These are phyloP conservation scores for Castanospermum australe DNA, from an alignment of 306 rosid genomes.

Conservation along the genomic window DNA sequence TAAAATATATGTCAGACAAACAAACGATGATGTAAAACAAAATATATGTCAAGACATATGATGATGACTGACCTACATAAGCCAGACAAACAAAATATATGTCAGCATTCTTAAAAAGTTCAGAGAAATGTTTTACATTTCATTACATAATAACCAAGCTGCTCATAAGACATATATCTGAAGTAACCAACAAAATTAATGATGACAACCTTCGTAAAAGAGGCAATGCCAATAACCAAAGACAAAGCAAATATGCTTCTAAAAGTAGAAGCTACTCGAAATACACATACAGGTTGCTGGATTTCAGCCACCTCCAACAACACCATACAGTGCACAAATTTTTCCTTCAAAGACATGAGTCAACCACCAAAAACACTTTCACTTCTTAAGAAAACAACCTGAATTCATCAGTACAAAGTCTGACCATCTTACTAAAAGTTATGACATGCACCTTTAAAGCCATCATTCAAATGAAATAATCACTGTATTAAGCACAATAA, in stretches of 20 bases:
- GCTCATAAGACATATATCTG: background rate
- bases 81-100: background rate
- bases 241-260: background rate
- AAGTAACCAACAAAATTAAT: background rate
- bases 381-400: background rate
- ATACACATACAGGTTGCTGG: background rate
- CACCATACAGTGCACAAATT: background rate
- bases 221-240: background rate
- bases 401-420: background rate
- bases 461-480: background rate
- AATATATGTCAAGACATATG: too few species aligned
- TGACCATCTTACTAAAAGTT: constrained; percentile 1
- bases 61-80: background rate
- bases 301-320: background rate
- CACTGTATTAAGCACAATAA: background rate
- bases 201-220: background rate
- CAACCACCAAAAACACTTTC: background rate
- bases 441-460: background rate
- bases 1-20: background rate
- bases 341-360: background rate
- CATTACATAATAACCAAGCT: background rate
- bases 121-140: background rate
- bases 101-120: background rate
- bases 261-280: constrained; percentile 5
- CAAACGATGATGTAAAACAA: too few species aligned